Evolutionary conservation across 352 stramenopile genomes (phyloP).

Genomic region (Globisporangium radiosum): DNA sequence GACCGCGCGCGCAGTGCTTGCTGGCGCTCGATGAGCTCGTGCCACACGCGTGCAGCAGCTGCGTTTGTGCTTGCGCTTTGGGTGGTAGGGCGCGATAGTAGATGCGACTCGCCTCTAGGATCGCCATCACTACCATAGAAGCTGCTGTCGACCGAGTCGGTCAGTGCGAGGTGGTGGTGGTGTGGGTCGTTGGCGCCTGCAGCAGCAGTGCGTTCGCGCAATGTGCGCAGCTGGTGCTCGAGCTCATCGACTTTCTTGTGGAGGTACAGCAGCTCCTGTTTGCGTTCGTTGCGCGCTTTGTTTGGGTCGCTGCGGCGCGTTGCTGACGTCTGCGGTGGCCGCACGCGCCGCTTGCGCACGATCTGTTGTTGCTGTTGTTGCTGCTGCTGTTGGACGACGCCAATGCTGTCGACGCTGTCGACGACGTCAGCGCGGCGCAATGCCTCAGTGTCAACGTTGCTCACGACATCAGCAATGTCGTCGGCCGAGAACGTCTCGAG

Average conservation of each 20-base stretch:
- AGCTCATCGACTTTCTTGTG: not conserved
- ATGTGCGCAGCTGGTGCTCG: not conserved
- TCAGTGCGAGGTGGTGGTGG: not conserved
- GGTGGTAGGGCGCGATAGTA: not conserved
- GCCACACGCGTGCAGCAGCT: constrained; percentile 2
- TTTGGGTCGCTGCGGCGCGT: not conserved
- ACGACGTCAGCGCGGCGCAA: not conserved
- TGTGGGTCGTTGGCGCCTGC: not conserved
- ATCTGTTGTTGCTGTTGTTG: not conserved
- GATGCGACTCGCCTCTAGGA: no score
- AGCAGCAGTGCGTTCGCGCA: not conserved
- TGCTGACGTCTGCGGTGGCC: not conserved
- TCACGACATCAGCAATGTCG: not conserved
- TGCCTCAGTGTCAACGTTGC: not conserved
- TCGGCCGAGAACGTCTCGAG: constrained; percentile 2
- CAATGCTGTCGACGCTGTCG: not conserved
- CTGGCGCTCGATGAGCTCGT: constrained; percentile 4
- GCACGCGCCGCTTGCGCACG: not conserved
- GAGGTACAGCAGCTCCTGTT: no score
- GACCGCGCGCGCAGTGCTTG: not conserved
- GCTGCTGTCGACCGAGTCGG: not conserved
- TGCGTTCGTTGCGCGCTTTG: not conserved
- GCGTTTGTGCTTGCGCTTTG: not conserved
- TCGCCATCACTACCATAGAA: not conserved
- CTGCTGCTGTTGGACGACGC: not conserved